phyloP scores from a whole-genome alignment of 768 basidiomycete genomes.

The Amanita inopinata region DNA sequence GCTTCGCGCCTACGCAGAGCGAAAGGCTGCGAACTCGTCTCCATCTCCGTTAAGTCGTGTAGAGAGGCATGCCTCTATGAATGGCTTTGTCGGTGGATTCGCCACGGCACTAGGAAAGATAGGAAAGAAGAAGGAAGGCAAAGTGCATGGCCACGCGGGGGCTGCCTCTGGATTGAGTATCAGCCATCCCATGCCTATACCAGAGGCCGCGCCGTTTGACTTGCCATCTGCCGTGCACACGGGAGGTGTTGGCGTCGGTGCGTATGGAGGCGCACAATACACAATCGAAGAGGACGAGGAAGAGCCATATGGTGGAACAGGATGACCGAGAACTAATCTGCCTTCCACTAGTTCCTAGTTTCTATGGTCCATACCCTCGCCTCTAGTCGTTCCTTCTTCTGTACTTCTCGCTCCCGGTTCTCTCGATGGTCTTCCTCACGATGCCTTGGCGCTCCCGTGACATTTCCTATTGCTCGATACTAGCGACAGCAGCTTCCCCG shows the following conservation, averaged over 20 bases:
- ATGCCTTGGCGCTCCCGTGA: no score
- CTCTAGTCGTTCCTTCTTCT: no score
- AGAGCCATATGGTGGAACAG: constrained; percentile 6
- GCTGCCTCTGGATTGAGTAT: background rate
- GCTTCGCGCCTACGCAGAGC: constrained; percentile 63
- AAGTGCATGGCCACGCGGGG: constrained; percentile 7
- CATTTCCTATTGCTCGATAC: no score
- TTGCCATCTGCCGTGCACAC: background rate
- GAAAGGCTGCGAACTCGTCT: constrained; percentile 12
- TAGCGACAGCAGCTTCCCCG: no score
- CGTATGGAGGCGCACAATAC: constrained; percentile 21
- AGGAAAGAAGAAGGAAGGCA: constrained; percentile 6
- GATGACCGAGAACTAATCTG: no score
- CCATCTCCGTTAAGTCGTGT: background rate
- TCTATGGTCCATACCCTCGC: no score
- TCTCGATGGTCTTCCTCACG: no score
- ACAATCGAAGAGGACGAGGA: constrained; percentile 21
- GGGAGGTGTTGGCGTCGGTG: constrained; percentile 7
- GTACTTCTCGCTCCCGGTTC: no score
- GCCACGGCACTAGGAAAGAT: constrained; percentile 9
- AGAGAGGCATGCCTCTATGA: background rate
- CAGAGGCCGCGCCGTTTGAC: background rate
- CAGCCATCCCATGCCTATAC: background rate
- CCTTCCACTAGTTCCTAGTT: no score
- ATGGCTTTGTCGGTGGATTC: background rate